Base-by-base conservation (phyloP, 2,329 filamentous ascomycete species). In the Intubia oerlemansii region DNA sequence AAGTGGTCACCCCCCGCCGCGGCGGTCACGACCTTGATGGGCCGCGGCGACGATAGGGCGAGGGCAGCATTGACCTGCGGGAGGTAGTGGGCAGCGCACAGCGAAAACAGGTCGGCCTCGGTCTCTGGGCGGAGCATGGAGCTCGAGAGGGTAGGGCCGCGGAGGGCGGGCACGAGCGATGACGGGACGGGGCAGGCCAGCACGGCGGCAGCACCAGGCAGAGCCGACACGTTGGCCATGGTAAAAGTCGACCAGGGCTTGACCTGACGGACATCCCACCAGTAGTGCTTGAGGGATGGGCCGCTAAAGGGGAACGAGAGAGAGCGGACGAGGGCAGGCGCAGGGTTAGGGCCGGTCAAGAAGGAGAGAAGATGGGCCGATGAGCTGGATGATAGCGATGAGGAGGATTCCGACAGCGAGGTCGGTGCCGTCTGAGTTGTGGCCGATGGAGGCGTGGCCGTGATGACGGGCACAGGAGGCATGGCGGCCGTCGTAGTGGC, bases 181-280 rank as follows among this genome's bases (percentile, higher is more conserved):
- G 59, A 51, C 1, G 71, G 60, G 17, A 85, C 60, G 5, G 72
- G 62, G 39, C 76, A 70, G 39, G 67, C 68, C 33, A 93, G 67
- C 14, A 91, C 66, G 14, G 66, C 59, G 6, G 72, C 62, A 15
- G 88, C 71, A 18, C 70, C 71, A 1, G 75, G 76, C 25, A 91
- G 68, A 5, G 66, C 57, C 39, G 74, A 61, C 45, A 93, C 72
- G 32, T 72, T 69, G 30, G 60, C 49, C 9, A 78, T 56, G 38
- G 67, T 79, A 62, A 93, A 93, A 40, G 68, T 64, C 29, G 64
- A 65, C 85, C 85, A 93, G 36, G 70, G 64, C 36, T 79, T 70
- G 39, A 93, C 59, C 46, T 90, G 85, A 40, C 85, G 77, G 33
- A 91, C 65, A 44, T 95, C 85, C 78, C 81, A 93, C 85, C 85